Conservation (phyloP, 176 grass and related monocot species). For the Puccinellia tenuiflora region DNA sequence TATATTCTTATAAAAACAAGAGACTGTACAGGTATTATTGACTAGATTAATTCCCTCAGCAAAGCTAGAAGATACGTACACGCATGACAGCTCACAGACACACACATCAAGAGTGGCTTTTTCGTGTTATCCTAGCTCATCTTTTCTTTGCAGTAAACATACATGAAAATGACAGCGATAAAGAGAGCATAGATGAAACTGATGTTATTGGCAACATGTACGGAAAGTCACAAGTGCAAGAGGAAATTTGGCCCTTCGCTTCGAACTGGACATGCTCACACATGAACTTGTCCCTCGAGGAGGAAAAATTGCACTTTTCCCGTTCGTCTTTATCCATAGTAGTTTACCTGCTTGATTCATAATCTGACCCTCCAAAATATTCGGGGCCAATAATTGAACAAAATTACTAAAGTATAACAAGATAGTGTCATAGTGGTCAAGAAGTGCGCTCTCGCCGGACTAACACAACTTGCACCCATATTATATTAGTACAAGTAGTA, state of each 20-base stretch:
- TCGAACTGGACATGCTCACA: not conserved
- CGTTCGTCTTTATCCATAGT: not conserved
- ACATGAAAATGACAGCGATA: not conserved
- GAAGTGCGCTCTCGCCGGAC: not conserved
- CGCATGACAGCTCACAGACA: too few relatives aligned
- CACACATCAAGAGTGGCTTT: not conserved
- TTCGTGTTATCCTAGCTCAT: not conserved
- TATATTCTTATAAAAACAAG: not conserved
- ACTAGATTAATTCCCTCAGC: not conserved
- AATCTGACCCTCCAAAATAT: not conserved
- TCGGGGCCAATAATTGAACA: not conserved
- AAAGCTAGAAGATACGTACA: too few relatives aligned
- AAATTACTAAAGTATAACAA: not conserved
- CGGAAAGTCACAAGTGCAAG: not conserved
- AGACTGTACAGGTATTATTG: not conserved
- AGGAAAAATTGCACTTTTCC: not conserved
- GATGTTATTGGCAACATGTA: not conserved
- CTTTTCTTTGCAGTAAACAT: not conserved
- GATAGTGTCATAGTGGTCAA: not conserved
- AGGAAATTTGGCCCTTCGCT: not conserved
- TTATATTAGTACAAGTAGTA: too few relatives aligned
- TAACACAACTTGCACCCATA: not conserved
- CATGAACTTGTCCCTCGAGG: not conserved
- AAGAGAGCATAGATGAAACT: not conserved
- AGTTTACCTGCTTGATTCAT: not conserved